phyloP scores from a whole-genome alignment of 305 asterid genomes.

The Fraxinus dipetala region DNA sequence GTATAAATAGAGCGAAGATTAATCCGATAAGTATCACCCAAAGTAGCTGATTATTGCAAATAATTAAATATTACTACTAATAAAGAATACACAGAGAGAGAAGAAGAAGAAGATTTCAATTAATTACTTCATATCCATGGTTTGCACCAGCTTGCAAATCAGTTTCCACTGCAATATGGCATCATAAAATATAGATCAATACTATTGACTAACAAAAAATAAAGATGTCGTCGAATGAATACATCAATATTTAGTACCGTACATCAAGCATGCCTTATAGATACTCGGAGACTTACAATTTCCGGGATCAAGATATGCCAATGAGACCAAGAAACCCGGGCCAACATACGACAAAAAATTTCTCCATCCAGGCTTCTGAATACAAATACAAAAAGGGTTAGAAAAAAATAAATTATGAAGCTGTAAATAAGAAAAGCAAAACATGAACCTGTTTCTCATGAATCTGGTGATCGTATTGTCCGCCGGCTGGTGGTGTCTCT shows the following conservation, averaged over 20 bases:
- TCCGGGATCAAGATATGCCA: constrained; percentile 93
- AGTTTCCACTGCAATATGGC: constrained; percentile 66
- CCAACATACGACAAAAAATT: constrained; percentile 67
- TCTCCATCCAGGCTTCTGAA: constrained; percentile 75
- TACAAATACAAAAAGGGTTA: neutral
- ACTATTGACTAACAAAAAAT: neutral
- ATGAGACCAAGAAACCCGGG: constrained; percentile 85
- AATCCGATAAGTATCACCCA: constrained; percentile 90
- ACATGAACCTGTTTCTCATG: constrained; percentile 17
- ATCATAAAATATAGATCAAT: neutral
- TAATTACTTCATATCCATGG: constrained; percentile 72
- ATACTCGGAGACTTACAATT: constrained; percentile 44
- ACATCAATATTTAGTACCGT: neutral
- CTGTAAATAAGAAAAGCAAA: neutral
- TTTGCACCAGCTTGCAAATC: constrained; percentile 93
- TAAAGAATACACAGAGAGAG: neutral
- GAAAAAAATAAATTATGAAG: neutral
- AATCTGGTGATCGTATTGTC: constrained; percentile 19
- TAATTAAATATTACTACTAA: neutral
- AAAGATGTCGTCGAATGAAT: neutral
- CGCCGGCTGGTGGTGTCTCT: constrained; percentile 28
- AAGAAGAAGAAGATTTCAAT: neutral
- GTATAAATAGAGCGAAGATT: constrained; percentile 79
- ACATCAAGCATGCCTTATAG: neutral
- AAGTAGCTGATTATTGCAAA: constrained; percentile 48